Conservation (phyloP, 352 stramenopile genomes). For the Pythium volutum region DNA sequence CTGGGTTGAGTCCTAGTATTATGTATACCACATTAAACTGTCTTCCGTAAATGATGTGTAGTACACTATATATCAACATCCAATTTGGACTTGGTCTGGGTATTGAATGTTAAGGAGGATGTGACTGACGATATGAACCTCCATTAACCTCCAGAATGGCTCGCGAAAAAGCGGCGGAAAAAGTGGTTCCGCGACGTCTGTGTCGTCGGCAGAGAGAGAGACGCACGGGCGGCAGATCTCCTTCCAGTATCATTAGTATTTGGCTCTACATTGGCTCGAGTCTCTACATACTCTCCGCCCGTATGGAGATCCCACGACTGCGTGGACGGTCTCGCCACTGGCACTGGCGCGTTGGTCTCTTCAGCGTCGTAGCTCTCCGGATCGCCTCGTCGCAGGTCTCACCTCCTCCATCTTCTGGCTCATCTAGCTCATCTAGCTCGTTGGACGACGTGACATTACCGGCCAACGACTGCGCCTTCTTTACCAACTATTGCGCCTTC, state of each 20-base stretch:
- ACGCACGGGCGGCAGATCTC: no score
- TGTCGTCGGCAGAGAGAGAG: neutral
- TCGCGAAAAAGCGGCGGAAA: neutral
- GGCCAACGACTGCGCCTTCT: constrained; percentile 40
- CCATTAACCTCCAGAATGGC: constrained; percentile 4
- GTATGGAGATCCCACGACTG: no score
- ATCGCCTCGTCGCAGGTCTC: neutral
- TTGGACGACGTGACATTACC: neutral
- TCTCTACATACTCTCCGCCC: no score
- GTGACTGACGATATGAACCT: neutral
- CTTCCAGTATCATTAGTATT: no score
- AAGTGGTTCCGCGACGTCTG: neutral
- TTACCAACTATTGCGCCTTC: constrained; percentile 37
- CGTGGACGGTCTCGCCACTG: neutral
- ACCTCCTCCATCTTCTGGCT: neutral
- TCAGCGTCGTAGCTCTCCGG: neutral
- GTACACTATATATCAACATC: no score
- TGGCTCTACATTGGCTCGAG: no score
- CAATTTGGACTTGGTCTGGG: neutral
- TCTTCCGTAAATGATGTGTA: no score
- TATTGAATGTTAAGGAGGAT: neutral
- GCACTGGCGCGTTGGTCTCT: neutral
- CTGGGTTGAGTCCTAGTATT: neutral
- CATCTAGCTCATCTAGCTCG: no score
- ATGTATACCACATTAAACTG: neutral